These are phyloP conservation scores for Pestalotiopsis sp. DNA, from an alignment of 2,329 filamentous ascomycete genomes.

Conservation along the genomic window DNA sequence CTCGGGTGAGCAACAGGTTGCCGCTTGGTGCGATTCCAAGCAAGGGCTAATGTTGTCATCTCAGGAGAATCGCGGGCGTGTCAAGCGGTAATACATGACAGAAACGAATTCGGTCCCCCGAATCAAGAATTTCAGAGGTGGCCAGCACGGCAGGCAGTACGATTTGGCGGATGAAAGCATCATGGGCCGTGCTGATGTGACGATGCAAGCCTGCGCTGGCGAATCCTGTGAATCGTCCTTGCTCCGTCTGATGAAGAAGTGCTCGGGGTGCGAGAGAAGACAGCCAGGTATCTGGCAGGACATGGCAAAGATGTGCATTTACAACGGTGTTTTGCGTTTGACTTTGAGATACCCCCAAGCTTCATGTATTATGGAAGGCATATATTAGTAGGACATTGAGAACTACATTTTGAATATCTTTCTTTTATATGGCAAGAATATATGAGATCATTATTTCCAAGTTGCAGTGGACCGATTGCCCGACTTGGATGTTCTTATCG, in stretches of 20 bases:
- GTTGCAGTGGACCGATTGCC: too few species aligned
- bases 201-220: too few species aligned
- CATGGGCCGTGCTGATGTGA: too few species aligned
- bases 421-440: neutral
- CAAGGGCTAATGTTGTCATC: conserved; percentile 17
- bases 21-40: conserved; percentile 23
- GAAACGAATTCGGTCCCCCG: neutral
- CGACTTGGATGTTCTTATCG: too few species aligned
- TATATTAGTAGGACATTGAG: neutral
- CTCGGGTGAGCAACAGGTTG: conserved; percentile 45
- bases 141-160: neutral
- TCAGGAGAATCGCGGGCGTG: conserved; percentile 2
- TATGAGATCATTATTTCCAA: too few species aligned
- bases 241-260: too few species aligned
- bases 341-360: neutral
- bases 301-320: neutral
- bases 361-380: neutral
- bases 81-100: neutral
- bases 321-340: neutral
- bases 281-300: neutral
- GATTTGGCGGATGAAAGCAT: neutral
- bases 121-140: neutral
- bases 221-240: too few species aligned
- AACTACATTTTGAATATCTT: neutral
- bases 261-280: neutral